phyloP scores from a whole-genome alignment of 2,329 filamentous ascomycete genomes.

The Fusarium beomiforme region DNA sequence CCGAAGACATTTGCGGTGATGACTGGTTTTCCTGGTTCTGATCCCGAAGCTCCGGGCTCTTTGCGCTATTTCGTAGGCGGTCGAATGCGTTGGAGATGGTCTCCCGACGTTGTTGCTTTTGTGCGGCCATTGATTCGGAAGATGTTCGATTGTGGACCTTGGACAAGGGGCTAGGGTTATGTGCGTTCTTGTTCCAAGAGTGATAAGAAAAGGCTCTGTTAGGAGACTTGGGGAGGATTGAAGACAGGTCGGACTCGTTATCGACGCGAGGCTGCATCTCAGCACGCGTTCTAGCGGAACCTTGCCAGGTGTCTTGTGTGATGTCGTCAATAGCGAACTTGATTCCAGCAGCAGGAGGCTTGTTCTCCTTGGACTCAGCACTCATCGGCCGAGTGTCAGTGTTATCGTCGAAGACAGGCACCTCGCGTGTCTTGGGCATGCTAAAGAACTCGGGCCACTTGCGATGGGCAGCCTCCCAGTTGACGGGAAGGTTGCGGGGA shows the following conservation, averaged over 20 bases:
- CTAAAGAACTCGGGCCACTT: constrained; percentile 64
- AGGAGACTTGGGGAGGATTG: constrained; percentile 54
- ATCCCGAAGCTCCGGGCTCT: constrained; percentile 42
- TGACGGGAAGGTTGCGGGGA: constrained; percentile 52
- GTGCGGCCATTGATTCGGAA: constrained; percentile 41
- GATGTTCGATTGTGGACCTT: constrained; percentile 48
- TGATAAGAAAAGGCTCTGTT: constrained; percentile 41
- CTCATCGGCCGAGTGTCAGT: constrained; percentile 51
- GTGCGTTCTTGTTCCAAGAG: constrained; percentile 42
- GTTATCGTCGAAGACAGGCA: constrained; percentile 45
- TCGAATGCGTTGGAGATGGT: constrained; percentile 50
- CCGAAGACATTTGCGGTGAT: constrained; percentile 51
- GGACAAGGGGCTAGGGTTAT: constrained; percentile 51
- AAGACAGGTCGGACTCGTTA: constrained; percentile 61
- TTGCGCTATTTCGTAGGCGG: constrained; percentile 49
- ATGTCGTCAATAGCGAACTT: constrained; percentile 56
- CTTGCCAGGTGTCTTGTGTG: constrained; percentile 53
- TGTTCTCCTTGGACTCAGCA: constrained; percentile 57
- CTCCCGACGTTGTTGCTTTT: constrained; percentile 40
- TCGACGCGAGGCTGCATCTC: constrained; percentile 66
- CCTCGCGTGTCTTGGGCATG: constrained; percentile 49
- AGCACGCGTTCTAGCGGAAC: constrained; percentile 54
- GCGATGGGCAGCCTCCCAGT: constrained; percentile 58
- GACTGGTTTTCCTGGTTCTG: constrained; percentile 41
- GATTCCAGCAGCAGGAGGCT: constrained; percentile 48